These are phyloP conservation scores for Diplocarpon mali DNA, from an alignment of 2,329 filamentous ascomycete genomes.

Conservation along the genomic window DNA sequence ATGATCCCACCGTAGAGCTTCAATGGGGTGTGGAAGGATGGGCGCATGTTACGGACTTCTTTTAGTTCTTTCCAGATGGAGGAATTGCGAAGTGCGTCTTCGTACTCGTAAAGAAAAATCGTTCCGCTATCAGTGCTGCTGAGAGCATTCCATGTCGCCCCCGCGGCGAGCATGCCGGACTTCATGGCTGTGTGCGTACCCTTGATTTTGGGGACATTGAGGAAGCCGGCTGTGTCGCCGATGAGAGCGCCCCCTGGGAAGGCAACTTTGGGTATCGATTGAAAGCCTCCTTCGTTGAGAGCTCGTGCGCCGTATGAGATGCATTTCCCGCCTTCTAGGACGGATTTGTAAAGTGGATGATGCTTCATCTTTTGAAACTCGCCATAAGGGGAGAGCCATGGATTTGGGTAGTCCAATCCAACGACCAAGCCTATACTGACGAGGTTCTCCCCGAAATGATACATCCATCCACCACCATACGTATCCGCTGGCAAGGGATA, in stretches of 20 bases:
- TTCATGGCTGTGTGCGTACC: conserved; percentile 97
- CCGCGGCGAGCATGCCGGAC: conserved; percentile 90
- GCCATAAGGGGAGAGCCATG: conserved; percentile 87
- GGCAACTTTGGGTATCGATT: conserved; percentile 92
- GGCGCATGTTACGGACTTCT: conserved; percentile 94
- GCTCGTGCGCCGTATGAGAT: conserved; percentile 92
- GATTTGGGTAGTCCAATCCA: conserved; percentile 90
- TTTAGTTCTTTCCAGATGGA: conserved; percentile 90
- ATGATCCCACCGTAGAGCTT: conserved; percentile 82
- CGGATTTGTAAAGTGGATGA: conserved; percentile 77
- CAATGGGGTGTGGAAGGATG: conserved; percentile 80
- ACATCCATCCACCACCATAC: conserved; percentile 98
- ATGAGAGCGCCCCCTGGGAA: conserved; percentile 95
- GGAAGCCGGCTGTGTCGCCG: conserved; percentile 89
- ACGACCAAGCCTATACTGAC: conserved; percentile 87
- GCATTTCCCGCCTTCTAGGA: conserved; percentile 93
- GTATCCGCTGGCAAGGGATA: conserved; percentile 82
- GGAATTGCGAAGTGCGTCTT: conserved; percentile 75
- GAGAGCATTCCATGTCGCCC: conserved; percentile 76
- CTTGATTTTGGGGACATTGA: conserved; percentile 98
- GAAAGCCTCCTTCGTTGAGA: conserved; percentile 88
- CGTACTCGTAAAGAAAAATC: conserved; percentile 90
- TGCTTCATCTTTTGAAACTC: conserved; percentile 99
- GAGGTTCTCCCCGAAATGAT: conserved; percentile 96
- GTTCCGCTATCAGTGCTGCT: conserved; percentile 47